Base-by-base conservation (phyloP, 2,329 filamentous ascomycete species). In the Ilyonectria destructans region DNA sequence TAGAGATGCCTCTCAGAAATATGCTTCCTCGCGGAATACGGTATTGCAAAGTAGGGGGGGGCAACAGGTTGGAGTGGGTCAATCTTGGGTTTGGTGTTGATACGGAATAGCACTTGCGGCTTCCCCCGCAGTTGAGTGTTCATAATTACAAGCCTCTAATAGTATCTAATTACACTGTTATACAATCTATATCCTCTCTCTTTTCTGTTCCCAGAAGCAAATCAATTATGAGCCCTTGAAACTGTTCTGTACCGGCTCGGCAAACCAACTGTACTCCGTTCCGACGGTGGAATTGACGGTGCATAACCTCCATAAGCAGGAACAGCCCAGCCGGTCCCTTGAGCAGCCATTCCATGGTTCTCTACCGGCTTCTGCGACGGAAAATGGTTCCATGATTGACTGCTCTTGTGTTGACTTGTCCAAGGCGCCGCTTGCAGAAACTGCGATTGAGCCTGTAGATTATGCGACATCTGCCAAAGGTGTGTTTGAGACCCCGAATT, bases 211-310 rank as follows among this genome's bases (percentile, higher is more conserved):
- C 45, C 45, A 48, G 45, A 26, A 26, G 4, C 21, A 26, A 26
- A 23, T 48, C 21, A 48, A 2, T 19, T 65, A 0, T 19, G 26
- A n/a, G 35, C 15, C 29, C 62, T 72, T 2, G 70, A 71, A 2
- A 72, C 70, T 5, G 70, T 35, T 8, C 70, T 62, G 35, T 72
- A 72, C 1, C 70, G 67, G 15, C 70, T 72, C 4, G 70, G 70
- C 10, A 72, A 54, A 15, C 70, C 70, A 1, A 72, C n/a, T 0
- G 52, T 72, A 21, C 67, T 72, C 2, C 70, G 63, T 37, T 72
- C 70, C 2, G 70, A 66, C 2, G 70, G 70, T 6, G 70, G 60
- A 6, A 71, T 62, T 6, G 70, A 72, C 9, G 65, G 59, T 0
- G 69, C 65, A 19, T 71, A 71, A 23, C 37, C 45, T 23, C 64